These are phyloP conservation scores for Musa acuminata DNA, from an alignment of 176 grass and related monocot species.

Conservation along the genomic window DNA sequence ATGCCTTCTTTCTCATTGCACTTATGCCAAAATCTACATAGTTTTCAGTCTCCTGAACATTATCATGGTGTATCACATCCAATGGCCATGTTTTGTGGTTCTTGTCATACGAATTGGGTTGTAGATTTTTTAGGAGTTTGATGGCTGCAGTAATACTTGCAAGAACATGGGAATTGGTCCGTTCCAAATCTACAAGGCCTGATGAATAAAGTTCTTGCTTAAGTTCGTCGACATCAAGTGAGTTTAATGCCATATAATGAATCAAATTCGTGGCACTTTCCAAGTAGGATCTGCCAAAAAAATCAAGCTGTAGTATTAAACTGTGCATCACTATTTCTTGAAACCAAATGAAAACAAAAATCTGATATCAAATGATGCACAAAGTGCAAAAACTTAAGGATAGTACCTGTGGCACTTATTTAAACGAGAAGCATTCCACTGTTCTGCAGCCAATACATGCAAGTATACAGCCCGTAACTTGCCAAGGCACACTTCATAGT, in stretches of 20 bases:
- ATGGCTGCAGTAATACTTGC: constrained; percentile 4
- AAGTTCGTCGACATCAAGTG: constrained; percentile 3
- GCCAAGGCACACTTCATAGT: not conserved
- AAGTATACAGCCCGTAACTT: constrained; percentile 7
- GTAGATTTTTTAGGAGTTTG: constrained; percentile 1
- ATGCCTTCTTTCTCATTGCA: not conserved
- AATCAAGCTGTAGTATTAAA: not conserved
- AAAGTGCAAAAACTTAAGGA: not conserved
- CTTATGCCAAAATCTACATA: not conserved
- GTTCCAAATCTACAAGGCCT: constrained; percentile 9
- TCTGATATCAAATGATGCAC: not conserved
- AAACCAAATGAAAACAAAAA: not conserved
- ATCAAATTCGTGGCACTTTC: constrained; percentile 20
- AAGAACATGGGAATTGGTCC: constrained; percentile 3
- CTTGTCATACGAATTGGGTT: not conserved
- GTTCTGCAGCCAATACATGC: constrained; percentile 21
- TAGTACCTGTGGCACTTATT: constrained; percentile 16
- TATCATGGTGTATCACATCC: not conserved
- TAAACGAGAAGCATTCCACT: constrained; percentile 22
- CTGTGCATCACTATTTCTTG: not conserved
- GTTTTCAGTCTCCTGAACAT: not conserved
- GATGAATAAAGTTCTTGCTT: constrained; percentile 11
- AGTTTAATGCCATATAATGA: constrained; percentile 15
- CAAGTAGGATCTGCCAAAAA: constrained; percentile 15
- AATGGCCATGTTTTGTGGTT: not conserved